Conservation (phyloP, 2,329 filamentous ascomycete genomes). For the Nannizziopsis arthrosporioides region DNA sequence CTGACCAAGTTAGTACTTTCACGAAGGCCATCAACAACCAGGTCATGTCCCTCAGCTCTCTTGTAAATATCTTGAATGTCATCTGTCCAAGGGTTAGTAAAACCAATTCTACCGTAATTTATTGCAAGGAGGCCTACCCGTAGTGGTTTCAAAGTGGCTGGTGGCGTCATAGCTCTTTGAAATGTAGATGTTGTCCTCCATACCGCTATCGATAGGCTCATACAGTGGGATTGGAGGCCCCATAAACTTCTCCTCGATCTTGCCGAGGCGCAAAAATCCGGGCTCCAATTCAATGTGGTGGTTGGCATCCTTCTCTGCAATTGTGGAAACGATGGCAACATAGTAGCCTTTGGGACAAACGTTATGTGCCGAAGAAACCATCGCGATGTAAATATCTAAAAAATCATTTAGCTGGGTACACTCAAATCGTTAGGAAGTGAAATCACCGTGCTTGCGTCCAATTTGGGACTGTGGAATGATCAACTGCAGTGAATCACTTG, state of each 20-base stretch:
- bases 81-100: conserved; percentile 38
- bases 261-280: conserved; percentile 81
- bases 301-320: conserved; percentile 82
- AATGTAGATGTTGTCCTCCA: conserved; percentile 85
- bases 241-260: conserved; percentile 96
- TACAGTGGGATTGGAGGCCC: conserved; percentile 85
- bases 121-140: conserved; percentile 35
- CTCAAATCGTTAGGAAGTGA: neutral
- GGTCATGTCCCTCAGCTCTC: conserved; percentile 67
- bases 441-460: conserved; percentile 82
- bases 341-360: conserved; percentile 99
- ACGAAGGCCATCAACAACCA: conserved; percentile 73
- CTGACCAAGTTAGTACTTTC: conserved; percentile 62
- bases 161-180: conserved; percentile 98
- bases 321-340: conserved; percentile 95
- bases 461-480: conserved; percentile 98
- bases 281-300: conserved; percentile 91
- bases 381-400: conserved; percentile 87
- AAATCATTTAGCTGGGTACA: neutral
- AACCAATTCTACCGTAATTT: neutral
- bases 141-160: conserved; percentile 90
- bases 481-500: conserved; percentile 80
- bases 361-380: conserved; percentile 90
- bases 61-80: conserved; percentile 91
- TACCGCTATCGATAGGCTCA: conserved; percentile 72